phyloP scores from a whole-genome alignment of 441 rosid genomes.

The Cnidoscolus chayamansa region DNA sequence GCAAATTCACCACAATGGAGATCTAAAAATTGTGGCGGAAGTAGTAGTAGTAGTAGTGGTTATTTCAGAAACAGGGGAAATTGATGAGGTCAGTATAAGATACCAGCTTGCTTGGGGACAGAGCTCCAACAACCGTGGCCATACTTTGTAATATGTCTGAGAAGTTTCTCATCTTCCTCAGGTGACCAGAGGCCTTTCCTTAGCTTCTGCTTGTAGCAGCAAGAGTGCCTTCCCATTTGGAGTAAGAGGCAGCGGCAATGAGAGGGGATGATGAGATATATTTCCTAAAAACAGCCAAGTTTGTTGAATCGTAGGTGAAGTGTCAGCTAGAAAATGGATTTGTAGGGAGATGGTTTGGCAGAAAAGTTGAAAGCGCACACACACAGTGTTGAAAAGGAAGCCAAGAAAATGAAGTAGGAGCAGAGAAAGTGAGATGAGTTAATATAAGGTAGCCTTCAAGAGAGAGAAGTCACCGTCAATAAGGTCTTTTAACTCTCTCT shows the following conservation, averaged over 20 bases:
- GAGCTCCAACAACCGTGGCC: conserved; percentile 98
- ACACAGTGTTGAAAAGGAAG: conserved; percentile 26
- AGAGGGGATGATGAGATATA: background rate
- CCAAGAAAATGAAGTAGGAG: conserved; percentile 50
- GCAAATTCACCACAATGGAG: conserved; percentile 1
- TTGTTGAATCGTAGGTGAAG: conserved; percentile 39
- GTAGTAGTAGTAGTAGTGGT: background rate
- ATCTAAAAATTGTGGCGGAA: too few species aligned
- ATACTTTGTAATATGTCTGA: conserved; percentile 60
- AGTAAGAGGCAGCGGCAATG: conserved; percentile 14
- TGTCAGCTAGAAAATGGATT: conserved; percentile 36
- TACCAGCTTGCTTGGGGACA: conserved; percentile 89
- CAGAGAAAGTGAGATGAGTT: conserved; percentile 44
- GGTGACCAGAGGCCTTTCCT: conserved; percentile 97
- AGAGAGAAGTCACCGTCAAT: conserved; percentile 42
- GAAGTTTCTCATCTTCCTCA: conserved; percentile 90
- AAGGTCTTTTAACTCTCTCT: conserved; percentile 15
- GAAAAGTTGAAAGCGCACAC: conserved; percentile 17
- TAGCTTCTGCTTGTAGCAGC: conserved; percentile 85
- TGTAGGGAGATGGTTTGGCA: conserved; percentile 19
- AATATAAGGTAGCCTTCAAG: conserved; percentile 37
- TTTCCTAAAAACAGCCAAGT: conserved; percentile 28
- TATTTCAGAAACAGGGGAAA: background rate
- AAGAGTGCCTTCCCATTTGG: conserved; percentile 81
- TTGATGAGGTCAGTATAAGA: background rate